Evolutionary conservation across 176 grass and related monocot genomes (phyloP).

Genomic region (Cenchrus americanus): DNA sequence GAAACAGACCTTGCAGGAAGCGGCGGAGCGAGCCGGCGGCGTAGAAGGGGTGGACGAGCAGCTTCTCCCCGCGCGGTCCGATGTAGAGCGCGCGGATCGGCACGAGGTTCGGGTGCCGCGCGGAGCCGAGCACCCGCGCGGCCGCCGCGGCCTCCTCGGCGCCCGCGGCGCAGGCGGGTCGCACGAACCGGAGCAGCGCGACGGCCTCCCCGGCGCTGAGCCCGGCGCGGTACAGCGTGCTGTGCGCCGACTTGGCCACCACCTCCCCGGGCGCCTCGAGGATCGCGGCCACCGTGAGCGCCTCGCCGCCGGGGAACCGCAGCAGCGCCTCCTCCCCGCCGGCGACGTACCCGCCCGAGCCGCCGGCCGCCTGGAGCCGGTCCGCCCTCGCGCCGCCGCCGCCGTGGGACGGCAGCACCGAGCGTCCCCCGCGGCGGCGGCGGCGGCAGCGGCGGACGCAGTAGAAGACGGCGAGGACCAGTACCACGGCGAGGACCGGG

Average conservation of each 20-base stretch:
- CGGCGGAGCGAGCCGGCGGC: slow-evolving; percentile 75
- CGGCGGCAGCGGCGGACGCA: slow-evolving; percentile 47
- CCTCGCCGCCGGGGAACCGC: slow-evolving; percentile 78
- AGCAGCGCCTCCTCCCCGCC: slow-evolving; percentile 62
- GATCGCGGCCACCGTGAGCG: slow-evolving; percentile 73
- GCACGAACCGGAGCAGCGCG: slow-evolving; percentile 79
- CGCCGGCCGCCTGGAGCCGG: slow-evolving; percentile 43
- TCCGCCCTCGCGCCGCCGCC: slow-evolving; percentile 34
- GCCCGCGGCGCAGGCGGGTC: slow-evolving; percentile 61
- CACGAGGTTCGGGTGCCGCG: slow-evolving; percentile 80
- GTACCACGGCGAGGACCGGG: slow-evolving; percentile 42
- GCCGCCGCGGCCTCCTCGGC: slow-evolving; percentile 58
- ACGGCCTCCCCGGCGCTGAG: slow-evolving; percentile 53
- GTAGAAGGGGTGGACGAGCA: slow-evolving; percentile 89
- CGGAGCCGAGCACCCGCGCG: slow-evolving; percentile 55
- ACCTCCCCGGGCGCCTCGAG: slow-evolving; percentile 95
- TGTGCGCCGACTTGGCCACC: slow-evolving; percentile 78
- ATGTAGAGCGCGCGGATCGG: slow-evolving; percentile 82
- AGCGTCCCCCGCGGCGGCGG: slow-evolving; percentile 34
- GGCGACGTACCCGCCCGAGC: slow-evolving; percentile 24
- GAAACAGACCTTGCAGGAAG: slow-evolving; percentile 55
- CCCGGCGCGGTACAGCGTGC: slow-evolving; percentile 83
- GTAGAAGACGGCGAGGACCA: slow-evolving; percentile 40
- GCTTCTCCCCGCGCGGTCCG: slow-evolving; percentile 87
- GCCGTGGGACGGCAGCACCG: slow-evolving; percentile 43